phyloP scores from a whole-genome alignment of 148 eudicot genomes.

The Tetragonia tetragonoides region DNA sequence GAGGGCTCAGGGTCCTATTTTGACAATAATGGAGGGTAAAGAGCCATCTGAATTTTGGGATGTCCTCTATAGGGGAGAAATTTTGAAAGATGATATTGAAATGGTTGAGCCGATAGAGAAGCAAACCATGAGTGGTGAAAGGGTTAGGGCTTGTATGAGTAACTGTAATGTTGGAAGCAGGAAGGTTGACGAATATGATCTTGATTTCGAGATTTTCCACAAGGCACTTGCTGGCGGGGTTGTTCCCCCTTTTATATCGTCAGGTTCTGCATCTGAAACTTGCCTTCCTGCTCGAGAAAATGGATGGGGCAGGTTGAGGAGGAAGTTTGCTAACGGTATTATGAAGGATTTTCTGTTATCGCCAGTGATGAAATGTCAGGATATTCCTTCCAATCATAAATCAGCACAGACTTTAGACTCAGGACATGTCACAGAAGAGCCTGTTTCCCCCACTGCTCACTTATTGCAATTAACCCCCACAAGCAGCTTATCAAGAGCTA shows the following conservation, averaged over 20 bases:
- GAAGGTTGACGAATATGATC: slow-evolving; percentile 62
- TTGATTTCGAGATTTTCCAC: slow-evolving; percentile 71
- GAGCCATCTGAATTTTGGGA: slow-evolving; percentile 73
- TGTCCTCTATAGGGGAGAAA: slow-evolving; percentile 40
- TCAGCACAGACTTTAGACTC: slow-evolving; percentile 7
- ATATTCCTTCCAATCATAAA: slow-evolving; percentile 25
- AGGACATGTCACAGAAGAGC: slow-evolving; percentile 23
- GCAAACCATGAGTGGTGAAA: slow-evolving; percentile 9
- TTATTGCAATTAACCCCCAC: slow-evolving; percentile 34
- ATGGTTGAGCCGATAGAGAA: slow-evolving; percentile 23
- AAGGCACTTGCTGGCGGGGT: slow-evolving; percentile 82
- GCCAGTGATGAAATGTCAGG: slow-evolving; percentile 30
- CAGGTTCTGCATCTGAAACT: slow-evolving; percentile 53
- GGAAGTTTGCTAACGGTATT: slow-evolving; percentile 54
- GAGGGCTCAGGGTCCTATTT: slow-evolving; percentile 59
- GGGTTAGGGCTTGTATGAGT: slow-evolving; percentile 2
- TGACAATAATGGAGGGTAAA: slow-evolving; percentile 64
- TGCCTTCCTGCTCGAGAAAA: slow-evolving; percentile 62
- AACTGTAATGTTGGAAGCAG: slow-evolving; percentile 26
- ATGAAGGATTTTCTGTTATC: slow-evolving; percentile 60
- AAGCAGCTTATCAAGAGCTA: slow-evolving; percentile 31
- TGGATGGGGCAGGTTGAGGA: slow-evolving; percentile 75
- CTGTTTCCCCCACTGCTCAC: slow-evolving; percentile 40
- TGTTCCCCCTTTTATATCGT: slow-evolving; percentile 55
- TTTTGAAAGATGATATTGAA: slow-evolving; percentile 17